Evolutionary conservation across 129 eudicot genomes (phyloP), one percentile per base, ranked within the genome.

Genomic region (Arctium minus): DNA sequence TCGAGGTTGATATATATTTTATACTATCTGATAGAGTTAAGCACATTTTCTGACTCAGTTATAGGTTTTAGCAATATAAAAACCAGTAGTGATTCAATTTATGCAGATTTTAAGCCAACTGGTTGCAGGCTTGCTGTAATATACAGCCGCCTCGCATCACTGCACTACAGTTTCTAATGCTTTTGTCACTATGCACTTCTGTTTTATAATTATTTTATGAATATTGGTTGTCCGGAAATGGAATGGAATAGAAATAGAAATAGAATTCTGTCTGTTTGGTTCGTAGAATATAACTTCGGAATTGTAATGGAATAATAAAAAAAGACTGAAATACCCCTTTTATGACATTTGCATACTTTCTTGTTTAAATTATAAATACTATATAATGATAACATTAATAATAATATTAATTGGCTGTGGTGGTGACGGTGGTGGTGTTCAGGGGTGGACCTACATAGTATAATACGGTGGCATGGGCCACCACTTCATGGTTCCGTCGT

Each of bases 111-210:
- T 48, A 76, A 48, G 39, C 69, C 56, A 13, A 44, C 40, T 76
- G 35, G 74, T 81, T 77, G 82, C 80, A 81, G 37, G 77, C 50
- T 50, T 76, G 77, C 75, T 36, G 44, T 10, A 40, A 81, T 39
- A 76, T 81, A 74, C 65, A 79, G 84, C 87, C 83, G 86, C 84
- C 86, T 33, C 77, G 72, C 85, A 70, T 76, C 86, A 77, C 77
- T 69, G 72, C 88, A 86, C 86, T 78, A 73, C 75, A 72, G 56
- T 74, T 82, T 73, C 62, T 73, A 69, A 44, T 78, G 85, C 76
- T 79, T 22, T 64, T 62, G 80, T 72, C 76, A 65, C 38, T 44
- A 73, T 84, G 76, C 87, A 65, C 84, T 62, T 44, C 33, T 65
- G 8, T 42, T 8, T 62, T 17, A 40, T 42, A 42, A 6, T 39